Evolutionary conservation across 2,329 filamentous ascomycete species (phyloP), one percentile per base, ranked within the genome.

Genomic region (Cryphonectria nitschkei): DNA sequence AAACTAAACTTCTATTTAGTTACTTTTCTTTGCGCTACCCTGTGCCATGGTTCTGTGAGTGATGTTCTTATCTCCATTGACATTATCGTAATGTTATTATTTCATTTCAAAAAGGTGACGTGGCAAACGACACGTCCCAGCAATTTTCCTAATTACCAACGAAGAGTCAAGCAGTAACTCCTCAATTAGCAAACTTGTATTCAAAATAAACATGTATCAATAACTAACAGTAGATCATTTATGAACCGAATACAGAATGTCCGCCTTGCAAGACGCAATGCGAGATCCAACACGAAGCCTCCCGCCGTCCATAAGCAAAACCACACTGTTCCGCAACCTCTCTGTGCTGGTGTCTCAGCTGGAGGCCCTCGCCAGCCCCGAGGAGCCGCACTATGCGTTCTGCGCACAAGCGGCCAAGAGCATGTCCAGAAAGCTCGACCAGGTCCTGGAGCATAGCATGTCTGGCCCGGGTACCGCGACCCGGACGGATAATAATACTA

Each of bases 311-410:
- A 41, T 67, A 43, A 26, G n/a, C 37, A 67, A 58, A 46, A 39
- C 65, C 7, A 19, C n/a, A n/a, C 13, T 67, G 34, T 43, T 58
- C 29, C 34, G 52, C n/a, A 58, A 67, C 41, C 37, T 58, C 50
- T 67, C 52, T 3, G 52, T 67, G 37, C 29, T 67, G 8, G 39
- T 67, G 26, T 67, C 34, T n/a, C 65, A 67, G 13, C 26, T 67
- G n/a, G 65, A 67, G 52, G 29, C 37, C 52, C 52, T 65, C 26
- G 63, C 63, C 41, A 34, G 26, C 63, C 63, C 63, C 26, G 63
- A 50, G 14, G 26, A 52, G 26, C 41, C 63, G 16, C 50, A 46
- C 29, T 52, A 52, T 43, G 4, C 41, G 7, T 65, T 52, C 43
- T 65, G 63, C 26, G 32, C 50, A 2, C 63, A 65, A 13, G 43